Conservation (phyloP, 1,284 basidiomycete genomes). For the Heterobasidion irregulare region DNA sequence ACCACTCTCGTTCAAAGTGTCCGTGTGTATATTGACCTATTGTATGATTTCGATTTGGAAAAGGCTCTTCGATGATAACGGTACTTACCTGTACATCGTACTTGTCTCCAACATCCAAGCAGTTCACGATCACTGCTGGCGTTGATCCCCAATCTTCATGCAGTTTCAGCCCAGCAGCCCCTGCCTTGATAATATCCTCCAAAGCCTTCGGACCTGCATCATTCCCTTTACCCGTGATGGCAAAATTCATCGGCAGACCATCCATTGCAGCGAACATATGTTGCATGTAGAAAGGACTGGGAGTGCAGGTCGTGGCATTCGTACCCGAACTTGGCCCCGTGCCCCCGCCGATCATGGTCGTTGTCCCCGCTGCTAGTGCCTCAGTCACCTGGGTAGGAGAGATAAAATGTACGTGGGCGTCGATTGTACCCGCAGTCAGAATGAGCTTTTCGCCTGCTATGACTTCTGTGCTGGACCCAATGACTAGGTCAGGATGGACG, state of each 20-base stretch:
- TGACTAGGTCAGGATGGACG: conserved; percentile 67
- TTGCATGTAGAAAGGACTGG: conserved; percentile 80
- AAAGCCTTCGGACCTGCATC: conserved; percentile 71
- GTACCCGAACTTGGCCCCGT: conserved; percentile 91
- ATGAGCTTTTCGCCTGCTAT: conserved; percentile 95
- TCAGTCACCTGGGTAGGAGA: conserved; percentile 85
- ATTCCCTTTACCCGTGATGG: conserved; percentile 91
- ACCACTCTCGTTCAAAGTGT: conserved; percentile 92
- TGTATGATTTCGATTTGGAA: too few relatives aligned
- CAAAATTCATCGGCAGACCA: conserved; percentile 85
- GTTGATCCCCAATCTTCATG: conserved; percentile 99
- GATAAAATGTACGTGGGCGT: conserved; percentile 91
- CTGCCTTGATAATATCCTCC: conserved; percentile 82
- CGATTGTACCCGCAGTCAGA: conserved; percentile 89
- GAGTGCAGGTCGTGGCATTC: conserved; percentile 93
- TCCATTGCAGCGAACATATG: conserved; percentile 90
- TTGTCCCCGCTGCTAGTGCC: conserved; percentile 66
- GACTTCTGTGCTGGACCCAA: conserved; percentile 88
- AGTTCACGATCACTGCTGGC: conserved; percentile 76
- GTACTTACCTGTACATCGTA: conserved; percentile 83
- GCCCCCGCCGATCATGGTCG: conserved; percentile 87
- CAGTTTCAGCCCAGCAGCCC: conserved; percentile 88
- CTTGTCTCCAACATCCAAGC: conserved; percentile 80
- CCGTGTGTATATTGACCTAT: conserved; percentile 93
- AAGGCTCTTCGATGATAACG: neutral